Percentiles rank a stretch among this genome's conserved stretches.
These are phyloP conservation scores for Pseudocercospora vitis DNA, from an alignment of 2,329 filamentous ascomycete genomes.

Conservation along the genomic window DNA sequence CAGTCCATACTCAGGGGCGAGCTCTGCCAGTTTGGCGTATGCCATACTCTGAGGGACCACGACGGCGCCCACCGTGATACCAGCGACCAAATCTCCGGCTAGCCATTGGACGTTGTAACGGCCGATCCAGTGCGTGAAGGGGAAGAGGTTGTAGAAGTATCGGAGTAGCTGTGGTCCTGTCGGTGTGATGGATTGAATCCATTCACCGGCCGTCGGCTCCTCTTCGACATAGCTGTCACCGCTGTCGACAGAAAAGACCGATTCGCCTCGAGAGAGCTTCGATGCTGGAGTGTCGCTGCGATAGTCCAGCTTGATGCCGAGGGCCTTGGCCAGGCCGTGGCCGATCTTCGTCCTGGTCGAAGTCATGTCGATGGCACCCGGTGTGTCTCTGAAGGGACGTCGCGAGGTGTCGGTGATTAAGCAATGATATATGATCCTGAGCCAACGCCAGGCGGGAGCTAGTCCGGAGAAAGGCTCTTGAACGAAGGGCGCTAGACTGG, in stretches of 20 bases:
- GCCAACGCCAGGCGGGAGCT: conserved; percentile 6
- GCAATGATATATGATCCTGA: background rate
- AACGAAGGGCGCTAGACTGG: conserved; percentile 10
- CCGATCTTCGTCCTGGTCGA: conserved; percentile 59
- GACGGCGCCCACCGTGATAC: conserved; percentile 72
- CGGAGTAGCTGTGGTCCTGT: conserved; percentile 51
- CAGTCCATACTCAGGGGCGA: conserved; percentile 80
- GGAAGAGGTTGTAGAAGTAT: conserved; percentile 76
- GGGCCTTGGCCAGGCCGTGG: conserved; percentile 70
- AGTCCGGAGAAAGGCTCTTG: conserved; percentile 5
- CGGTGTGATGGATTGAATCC: conserved; percentile 65
- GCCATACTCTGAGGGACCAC: conserved; percentile 98
- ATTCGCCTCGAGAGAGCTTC: conserved; percentile 73
- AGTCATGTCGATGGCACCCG: conserved; percentile 28
- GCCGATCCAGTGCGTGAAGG: conserved; percentile 83
- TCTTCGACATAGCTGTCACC: conserved; percentile 79
- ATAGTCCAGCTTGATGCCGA: conserved; percentile 79
- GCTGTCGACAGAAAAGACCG: conserved; percentile 70
- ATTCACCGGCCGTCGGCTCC: conserved; percentile 73
- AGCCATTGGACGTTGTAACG: conserved; percentile 91
- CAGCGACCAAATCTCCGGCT: conserved; percentile 83
- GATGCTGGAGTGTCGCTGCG: conserved; percentile 56
- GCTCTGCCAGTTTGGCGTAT: conserved; percentile 78
- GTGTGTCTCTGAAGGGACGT: background rate
- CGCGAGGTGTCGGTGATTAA: background rate